These are phyloP conservation scores for Kwoniella botswanensis DNA, from an alignment of 768 basidiomycete genomes.

Conservation along the genomic window DNA sequence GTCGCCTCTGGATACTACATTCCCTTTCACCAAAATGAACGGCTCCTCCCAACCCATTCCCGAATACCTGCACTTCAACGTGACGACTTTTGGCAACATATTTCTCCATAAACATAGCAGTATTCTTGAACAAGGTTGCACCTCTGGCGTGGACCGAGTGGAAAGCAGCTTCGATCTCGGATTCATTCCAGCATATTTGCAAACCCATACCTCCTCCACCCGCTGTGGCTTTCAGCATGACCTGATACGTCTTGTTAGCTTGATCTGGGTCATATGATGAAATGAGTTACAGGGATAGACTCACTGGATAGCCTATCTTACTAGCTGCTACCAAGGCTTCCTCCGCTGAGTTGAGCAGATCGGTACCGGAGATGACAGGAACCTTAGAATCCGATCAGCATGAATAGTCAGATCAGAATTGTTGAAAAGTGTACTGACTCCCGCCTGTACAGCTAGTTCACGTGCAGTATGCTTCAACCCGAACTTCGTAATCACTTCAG, in stretches of 20 bases:
- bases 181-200: slow-evolving; percentile 61
- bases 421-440: slow-evolving; percentile 38
- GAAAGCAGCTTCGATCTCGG: slow-evolving; percentile 36
- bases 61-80: slow-evolving; percentile 70
- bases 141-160: slow-evolving; percentile 33
- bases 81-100: slow-evolving; percentile 68
- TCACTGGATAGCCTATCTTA: slow-evolving; percentile 64
- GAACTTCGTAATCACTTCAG: slow-evolving; percentile 64
- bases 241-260: slow-evolving; percentile 14
- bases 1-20: slow-evolving; percentile 71
- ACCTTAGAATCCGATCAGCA: slow-evolving; percentile 50
- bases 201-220: slow-evolving; percentile 76
- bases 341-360: slow-evolving; percentile 60
- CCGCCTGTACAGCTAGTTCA: slow-evolving; percentile 61
- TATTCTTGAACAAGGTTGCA: slow-evolving; percentile 64
- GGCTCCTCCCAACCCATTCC: slow-evolving; percentile 65
- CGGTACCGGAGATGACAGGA: slow-evolving; percentile 66
- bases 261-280: too few species aligned
- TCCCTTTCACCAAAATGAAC: slow-evolving; percentile 74
- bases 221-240: slow-evolving; percentile 71
- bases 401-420: neutral
- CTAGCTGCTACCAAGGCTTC: slow-evolving; percentile 61
- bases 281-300: neutral
- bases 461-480: slow-evolving; percentile 70
- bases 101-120: slow-evolving; percentile 67